Evolutionary conservation across 805 yeast species (phyloP), one percentile per base, ranked within the genome.

Genomic region (Cephaloascus albidus): DNA sequence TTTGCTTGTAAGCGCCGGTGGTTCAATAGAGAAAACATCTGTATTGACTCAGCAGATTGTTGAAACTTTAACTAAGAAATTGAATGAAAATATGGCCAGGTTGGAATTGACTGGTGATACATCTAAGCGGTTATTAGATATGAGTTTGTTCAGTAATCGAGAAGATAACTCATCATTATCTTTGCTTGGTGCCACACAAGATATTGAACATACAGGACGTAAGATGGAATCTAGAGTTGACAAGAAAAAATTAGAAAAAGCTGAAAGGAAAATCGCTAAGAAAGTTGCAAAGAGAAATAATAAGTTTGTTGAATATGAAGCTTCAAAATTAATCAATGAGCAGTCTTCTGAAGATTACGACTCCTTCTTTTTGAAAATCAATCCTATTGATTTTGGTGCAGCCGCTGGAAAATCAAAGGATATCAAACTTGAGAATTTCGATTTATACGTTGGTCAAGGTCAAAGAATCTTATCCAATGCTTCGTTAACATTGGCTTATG

Each of bases 321-420:
- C 96, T n/a, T 88, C 97, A 33, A 88, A 85, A 63, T 72, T 93
- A 49, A 70, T 93, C 45, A 72, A 74, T 45, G 85, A 76, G 33
- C 63, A 65, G 43, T 70, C 75, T 38, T 74, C 70, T 19, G 84
- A 80, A 32, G 89, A 89, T 59, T 93, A 90, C 58, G 99, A 93
- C 60, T 85, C 88, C 37, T 93, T 90, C 75, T 93, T 85, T 76
- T 74, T 93, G 57, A 85, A 89, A 48, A 93, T 93, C 56, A 93
- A 93, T 57, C 99, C 99, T 3, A 72, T 93, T 50, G 97, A 93
- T 41, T 79, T 86, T 52, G 90, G 90, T 38, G 53, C 65, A 3
- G 85, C 80, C 41, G 88, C 90, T n/a, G 97, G 97, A 45, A 90
- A 90, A 62, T 84, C 95, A n/a, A 93, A 93, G 62, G 97, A 93